Percentiles rank a stretch among this genome's conserved stretches.
Evolutionary conservation across 495 filamentous ascomycete species (phyloP).

Genomic region (Hyaloscypha bicolor): DNA sequence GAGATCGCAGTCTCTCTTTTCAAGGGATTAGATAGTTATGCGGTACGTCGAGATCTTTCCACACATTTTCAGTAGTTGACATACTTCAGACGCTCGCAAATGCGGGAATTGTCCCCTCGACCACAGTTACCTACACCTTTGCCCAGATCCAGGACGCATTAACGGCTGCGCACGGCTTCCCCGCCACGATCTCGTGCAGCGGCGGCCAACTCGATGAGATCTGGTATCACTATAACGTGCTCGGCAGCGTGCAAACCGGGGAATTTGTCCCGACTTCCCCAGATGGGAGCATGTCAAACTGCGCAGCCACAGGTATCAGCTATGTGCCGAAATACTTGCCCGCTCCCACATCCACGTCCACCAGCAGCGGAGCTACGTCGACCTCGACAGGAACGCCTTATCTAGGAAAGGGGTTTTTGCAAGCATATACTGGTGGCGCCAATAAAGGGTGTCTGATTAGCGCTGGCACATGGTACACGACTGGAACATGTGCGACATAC

Average conservation of each 20-base stretch:
- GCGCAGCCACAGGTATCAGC: conserved; percentile 55
- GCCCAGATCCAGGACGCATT: conserved; percentile 60
- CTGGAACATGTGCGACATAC: conserved; percentile 73
- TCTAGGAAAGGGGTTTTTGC: conserved; percentile 58
- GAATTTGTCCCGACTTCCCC: conserved; percentile 59
- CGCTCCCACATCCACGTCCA: background rate
- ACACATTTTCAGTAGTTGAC: no score
- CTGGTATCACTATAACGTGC: conserved; percentile 73
- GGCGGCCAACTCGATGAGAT: conserved; percentile 60
- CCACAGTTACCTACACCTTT: conserved; percentile 57
- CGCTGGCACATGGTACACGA: conserved; percentile 66
- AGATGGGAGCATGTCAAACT: conserved; percentile 66
- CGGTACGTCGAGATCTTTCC: no score
- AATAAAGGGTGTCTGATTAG: conserved; percentile 68
- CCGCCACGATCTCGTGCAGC: conserved; percentile 62
- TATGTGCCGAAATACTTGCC: conserved; percentile 60
- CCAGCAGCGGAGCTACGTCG: conserved; percentile 13
- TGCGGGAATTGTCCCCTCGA: conserved; percentile 51
- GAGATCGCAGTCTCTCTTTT: conserved; percentile 51
- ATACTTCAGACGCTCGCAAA: background rate
- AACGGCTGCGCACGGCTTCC: conserved; percentile 50
- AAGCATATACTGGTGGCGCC: conserved; percentile 53
- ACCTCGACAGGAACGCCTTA: conserved; percentile 27
- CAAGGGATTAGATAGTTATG: conserved; percentile 61
- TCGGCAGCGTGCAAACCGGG: conserved; percentile 63